Evolutionary conservation across 2,329 filamentous ascomycete genomes (phyloP).

Genomic region (Xylaria sp.): DNA sequence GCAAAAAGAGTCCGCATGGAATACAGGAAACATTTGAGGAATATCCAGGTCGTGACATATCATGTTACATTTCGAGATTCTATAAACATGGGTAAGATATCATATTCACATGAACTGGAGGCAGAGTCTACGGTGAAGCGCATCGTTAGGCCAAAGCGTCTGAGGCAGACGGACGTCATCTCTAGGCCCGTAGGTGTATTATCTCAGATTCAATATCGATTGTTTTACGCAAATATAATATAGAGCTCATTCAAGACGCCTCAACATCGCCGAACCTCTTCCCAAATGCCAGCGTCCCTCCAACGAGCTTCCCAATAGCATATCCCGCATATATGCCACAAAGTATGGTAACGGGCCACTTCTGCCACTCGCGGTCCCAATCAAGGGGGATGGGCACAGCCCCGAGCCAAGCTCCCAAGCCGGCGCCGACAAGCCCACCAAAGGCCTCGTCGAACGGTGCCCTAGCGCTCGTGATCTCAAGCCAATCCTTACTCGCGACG

Average conservation of each 20-base stretch:
- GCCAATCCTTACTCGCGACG: constrained; percentile 77
- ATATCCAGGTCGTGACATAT: not conserved
- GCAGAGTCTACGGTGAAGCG: not conserved
- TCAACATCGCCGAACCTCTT: constrained; percentile 52
- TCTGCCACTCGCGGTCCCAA: constrained; percentile 99
- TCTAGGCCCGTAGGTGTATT: not conserved
- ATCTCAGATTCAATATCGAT: not conserved
- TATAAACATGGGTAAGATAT: not conserved
- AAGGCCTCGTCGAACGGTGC: constrained; percentile 85
- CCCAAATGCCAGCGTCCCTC: constrained; percentile 62
- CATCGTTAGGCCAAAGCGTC: not conserved
- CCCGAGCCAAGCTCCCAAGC: constrained; percentile 89
- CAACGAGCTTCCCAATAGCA: constrained; percentile 73
- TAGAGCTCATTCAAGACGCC: constrained; percentile 15
- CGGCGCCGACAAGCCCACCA: constrained; percentile 80
- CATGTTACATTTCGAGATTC: not conserved
- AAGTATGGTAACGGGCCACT: constrained; percentile 93
- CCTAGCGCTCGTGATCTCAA: constrained; percentile 72
- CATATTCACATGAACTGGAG: not conserved
- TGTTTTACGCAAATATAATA: not conserved
- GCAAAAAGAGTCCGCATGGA: not conserved
- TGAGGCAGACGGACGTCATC: not conserved
- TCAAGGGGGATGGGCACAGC: constrained; percentile 95
- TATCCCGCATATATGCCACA: constrained; percentile 85
- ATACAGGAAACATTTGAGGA: not conserved